Conservation (phyloP, 495 filamentous ascomycete genomes). For the Podospora fimiseda region DNA sequence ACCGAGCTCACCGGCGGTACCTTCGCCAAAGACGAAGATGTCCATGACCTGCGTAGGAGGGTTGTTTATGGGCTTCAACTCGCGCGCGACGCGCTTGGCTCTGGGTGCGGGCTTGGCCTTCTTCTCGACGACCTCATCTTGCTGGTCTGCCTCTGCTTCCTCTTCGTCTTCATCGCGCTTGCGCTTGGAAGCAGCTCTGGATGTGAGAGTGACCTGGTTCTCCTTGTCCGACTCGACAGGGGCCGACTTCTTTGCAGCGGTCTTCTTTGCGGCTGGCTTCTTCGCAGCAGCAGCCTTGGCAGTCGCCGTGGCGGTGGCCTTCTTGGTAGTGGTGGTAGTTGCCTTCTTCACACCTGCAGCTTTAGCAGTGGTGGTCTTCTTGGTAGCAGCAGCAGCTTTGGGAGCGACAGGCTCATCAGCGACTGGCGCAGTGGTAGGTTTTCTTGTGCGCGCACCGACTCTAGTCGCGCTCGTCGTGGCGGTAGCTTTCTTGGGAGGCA, state of each 20-base stretch:
- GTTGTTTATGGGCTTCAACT: constrained; percentile 33
- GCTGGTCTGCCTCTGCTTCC: background rate
- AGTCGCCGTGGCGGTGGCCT: constrained; percentile 27
- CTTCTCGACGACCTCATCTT: constrained; percentile 8
- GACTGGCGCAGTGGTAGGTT: constrained; percentile 7
- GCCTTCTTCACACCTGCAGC: constrained; percentile 27
- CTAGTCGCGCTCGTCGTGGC: constrained; percentile 7
- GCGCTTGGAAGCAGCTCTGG: constrained; percentile 18
- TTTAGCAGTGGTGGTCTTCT: constrained; percentile 31
- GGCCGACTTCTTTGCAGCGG: constrained; percentile 35
- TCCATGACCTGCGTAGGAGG: constrained; percentile 38
- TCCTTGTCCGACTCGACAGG: constrained; percentile 29
- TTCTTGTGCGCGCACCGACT: constrained; percentile 18
- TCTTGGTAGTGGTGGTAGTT: constrained; percentile 7
- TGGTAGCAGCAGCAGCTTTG: constrained; percentile 6
- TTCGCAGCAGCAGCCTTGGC: constrained; percentile 29
- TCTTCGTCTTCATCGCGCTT: constrained; percentile 19
- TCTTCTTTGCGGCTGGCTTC: constrained; percentile 17
- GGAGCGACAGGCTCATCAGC: constrained; percentile 13
- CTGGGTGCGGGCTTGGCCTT: constrained; percentile 5
- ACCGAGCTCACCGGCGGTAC: constrained; percentile 49
- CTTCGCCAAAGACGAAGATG: constrained; percentile 52
- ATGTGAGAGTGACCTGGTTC: constrained; percentile 14
- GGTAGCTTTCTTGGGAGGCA: constrained; percentile 26
- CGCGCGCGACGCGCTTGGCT: constrained; percentile 12